Evolutionary conservation across 306 rosid species (phyloP), one percentile per base, ranked within the genome.

Genomic region (Gillenia trifoliata): DNA sequence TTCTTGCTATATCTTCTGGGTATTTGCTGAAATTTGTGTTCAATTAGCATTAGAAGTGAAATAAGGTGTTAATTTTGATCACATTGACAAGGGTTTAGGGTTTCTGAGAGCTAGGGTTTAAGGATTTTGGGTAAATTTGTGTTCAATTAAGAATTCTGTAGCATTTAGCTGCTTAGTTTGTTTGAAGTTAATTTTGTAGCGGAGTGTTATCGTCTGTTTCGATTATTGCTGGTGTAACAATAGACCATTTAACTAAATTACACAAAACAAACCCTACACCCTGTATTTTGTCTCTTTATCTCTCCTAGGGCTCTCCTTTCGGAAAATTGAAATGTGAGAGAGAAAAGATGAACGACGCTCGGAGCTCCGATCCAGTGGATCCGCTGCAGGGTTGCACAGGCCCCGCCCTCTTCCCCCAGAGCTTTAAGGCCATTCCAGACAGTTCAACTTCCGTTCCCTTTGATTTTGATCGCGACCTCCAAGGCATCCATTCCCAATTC

Each of bases 351-450:
- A 77, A 36, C 22, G 75, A 84, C 33, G 31, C 67, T 74, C 80
- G 52, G 55, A 59, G 25, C 65, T 80, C 65, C 68, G 71, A 57
- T 31, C 55, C 31, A 22, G 66, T 67, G 22, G 92, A 93, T 77
- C 96, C 97, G 66, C 90, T 93, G 40, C 77, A 73, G 2, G 73
- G 83, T 49, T 87, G 69, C 65, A 75, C 84, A 60, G 96, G 90
- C 8, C 86, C 90, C 38, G 64, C 84, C 5, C 89, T 91, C 81
- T 89, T 93, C 63, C 78, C 84, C 26, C 70, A 30, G 5, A 29
- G 81, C 5, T 73, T 76, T 16, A 59, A 74, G 2, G 34, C 75
- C 8, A 61, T 36, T 0, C 41, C 83, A 19, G 64, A 76, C 69
- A 62, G 8, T 45, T 45, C 20, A 45, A 45, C 41, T 36, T 84